A percentile compares a stretch with the other conserved stretches of the same genome.
Evolutionary conservation across 2,329 filamentous ascomycete species (phyloP).

Genomic region (Talaromyces sp.): DNA sequence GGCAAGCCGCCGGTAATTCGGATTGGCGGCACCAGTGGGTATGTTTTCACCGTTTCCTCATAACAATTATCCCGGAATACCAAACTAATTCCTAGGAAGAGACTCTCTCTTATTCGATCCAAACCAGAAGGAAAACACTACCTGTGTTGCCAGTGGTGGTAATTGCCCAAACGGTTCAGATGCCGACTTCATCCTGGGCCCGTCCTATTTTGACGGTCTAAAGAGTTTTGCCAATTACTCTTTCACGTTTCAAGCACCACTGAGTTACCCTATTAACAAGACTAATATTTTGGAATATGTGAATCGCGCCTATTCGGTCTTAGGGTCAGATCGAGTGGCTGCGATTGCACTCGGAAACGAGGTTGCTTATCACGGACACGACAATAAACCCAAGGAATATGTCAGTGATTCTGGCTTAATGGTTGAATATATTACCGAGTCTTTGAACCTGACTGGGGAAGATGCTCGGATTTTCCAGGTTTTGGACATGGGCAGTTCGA

Average conservation of each 20-base stretch:
- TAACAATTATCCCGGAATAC: too few relatives aligned
- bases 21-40: conserved; percentile 13
- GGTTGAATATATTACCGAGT: background rate
- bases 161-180: background rate
- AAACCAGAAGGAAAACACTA: background rate
- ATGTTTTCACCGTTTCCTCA: too few relatives aligned
- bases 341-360: background rate
- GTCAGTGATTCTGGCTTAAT: background rate
- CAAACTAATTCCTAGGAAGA: too few relatives aligned
- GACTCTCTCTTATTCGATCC: background rate
- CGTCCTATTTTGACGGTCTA: conserved; percentile 12
- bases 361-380: background rate
- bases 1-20: conserved; percentile 13
- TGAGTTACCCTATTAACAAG: background rate
- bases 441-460: background rate
- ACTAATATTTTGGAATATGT: background rate
- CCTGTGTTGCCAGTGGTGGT: background rate
- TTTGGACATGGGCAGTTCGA: background rate
- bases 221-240: conserved; percentile 3
- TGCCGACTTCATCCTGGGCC: conserved; percentile 9
- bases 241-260: conserved; percentile 13
- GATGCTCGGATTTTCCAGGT: background rate
- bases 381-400: background rate
- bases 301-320: background rate
- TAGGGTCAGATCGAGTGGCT: background rate